These are phyloP conservation scores for Coemansia sp. DNA, from an alignment of 192 early-diverging fungal species.

Conservation along the genomic window DNA sequence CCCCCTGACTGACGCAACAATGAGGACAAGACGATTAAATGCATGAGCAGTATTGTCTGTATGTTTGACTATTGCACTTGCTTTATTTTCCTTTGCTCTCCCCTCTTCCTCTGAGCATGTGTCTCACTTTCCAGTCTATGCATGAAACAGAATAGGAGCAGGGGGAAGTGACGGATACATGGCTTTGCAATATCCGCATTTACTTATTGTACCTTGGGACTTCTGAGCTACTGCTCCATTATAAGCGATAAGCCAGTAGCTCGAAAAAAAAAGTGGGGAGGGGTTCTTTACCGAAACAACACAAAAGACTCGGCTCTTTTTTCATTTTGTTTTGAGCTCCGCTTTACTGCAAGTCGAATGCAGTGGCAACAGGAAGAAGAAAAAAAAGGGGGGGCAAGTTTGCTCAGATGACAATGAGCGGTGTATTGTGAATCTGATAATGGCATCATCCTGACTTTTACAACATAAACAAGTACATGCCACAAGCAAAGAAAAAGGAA, in stretches of 20 bases:
- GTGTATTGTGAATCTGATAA: background rate
- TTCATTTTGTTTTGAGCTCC: background rate
- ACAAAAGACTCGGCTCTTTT: background rate
- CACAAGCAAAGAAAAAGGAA: background rate
- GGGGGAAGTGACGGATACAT: no score
- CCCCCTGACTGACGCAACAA: background rate
- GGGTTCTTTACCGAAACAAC: background rate
- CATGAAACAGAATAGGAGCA: no score
- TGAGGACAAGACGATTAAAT: background rate
- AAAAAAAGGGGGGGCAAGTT: background rate
- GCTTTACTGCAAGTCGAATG: background rate
- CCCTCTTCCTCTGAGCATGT: no score
- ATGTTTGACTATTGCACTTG: no score
- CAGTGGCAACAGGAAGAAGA: background rate
- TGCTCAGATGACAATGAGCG: background rate
- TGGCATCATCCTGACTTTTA: background rate
- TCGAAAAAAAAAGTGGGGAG: background rate
- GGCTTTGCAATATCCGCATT: no score
- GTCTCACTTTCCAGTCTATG: no score
- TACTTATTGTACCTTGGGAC: no score
- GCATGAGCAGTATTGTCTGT: no score
- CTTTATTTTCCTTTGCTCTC: no score
- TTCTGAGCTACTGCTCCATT: no score
- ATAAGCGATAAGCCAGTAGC: background rate
- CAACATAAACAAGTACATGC: background rate